Base-by-base conservation (phyloP, 306 rosid genomes). In the Alnus rubra region DNA sequence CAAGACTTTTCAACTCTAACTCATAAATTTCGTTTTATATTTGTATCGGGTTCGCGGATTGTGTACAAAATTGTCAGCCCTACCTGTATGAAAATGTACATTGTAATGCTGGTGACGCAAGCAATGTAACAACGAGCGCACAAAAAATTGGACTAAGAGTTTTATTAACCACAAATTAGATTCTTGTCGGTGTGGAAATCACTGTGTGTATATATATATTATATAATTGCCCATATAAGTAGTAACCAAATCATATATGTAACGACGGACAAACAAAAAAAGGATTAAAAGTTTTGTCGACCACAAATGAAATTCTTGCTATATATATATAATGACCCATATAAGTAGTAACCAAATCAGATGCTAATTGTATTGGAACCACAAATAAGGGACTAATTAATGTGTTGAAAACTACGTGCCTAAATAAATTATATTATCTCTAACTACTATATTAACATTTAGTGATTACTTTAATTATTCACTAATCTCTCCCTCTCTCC, bases 281-380 rank as follows among this genome's bases (percentile, higher is more conserved):
- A 28, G 0, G 44, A 39, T 3, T 1, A 39, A 39, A 1, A 39
- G 23, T 52, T 56, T 11, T 42, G 39, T 74, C 5, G 0, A 2
- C 31, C 12, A 14, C 71, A 75, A 44, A 78, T 69, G 50, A 48
- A 63, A 82, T 76, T n/a, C 28, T 3, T 10, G 0, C 3, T 13
- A 19, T 18, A n/a, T 31, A 39, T 19, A 53, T 47, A 3, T 28
- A 64, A 19, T 63, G 28, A 53, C 30, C 3, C 2, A 8, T 3
- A 71, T 16, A 64, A 62, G 52, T 44, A 72, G 28, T 53, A 52
- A 42, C 58, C 11, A 76, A 53, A 75, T 11, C 13, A 70, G 44
- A 58, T 42, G 23, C 33, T 47, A 59, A 67, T 9, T 50, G 30
- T 59, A 35, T 31, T 63, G 69, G 18, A 63, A 60, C 55, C 63